These are phyloP conservation scores for Beauveria scarabaeidicola DNA, from an alignment of 2,329 filamentous ascomycete species.

Conservation along the genomic window DNA sequence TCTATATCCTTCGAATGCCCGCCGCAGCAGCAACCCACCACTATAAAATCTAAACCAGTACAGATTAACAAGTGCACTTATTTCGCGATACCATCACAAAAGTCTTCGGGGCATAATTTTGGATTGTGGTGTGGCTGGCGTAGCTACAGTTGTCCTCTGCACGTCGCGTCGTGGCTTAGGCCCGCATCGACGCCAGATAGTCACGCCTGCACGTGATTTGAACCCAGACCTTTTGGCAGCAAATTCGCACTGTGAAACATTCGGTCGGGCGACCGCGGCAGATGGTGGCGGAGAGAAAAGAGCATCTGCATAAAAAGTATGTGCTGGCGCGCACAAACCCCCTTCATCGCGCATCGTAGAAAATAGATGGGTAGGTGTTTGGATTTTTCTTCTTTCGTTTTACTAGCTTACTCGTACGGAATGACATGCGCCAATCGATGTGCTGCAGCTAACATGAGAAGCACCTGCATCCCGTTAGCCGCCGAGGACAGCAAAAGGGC, in stretches of 20 bases:
- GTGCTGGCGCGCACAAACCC: background rate
- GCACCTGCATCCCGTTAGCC: background rate
- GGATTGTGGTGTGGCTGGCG: background rate
- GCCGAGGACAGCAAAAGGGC: background rate
- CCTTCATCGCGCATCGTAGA: background rate
- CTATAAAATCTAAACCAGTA: background rate
- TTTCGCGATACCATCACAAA: background rate
- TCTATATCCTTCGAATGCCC: background rate
- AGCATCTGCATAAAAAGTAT: background rate
- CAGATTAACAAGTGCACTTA: background rate
- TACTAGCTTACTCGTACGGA: background rate
- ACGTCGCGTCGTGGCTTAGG: background rate
- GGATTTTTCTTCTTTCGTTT: background rate
- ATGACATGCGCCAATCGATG: constrained; percentile 1
- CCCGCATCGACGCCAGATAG: background rate
- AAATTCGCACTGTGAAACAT: background rate
- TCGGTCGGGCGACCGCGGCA: background rate
- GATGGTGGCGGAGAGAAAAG: background rate
- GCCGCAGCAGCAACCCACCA: background rate
- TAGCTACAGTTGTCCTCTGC: background rate
- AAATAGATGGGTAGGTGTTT: no score
- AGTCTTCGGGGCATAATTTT: background rate
- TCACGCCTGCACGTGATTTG: background rate
- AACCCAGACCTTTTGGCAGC: background rate
- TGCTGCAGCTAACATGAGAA: background rate